These are phyloP conservation scores for Taphrina confusa DNA, from an alignment of 1,139 yeast species.

Conservation along the genomic window DNA sequence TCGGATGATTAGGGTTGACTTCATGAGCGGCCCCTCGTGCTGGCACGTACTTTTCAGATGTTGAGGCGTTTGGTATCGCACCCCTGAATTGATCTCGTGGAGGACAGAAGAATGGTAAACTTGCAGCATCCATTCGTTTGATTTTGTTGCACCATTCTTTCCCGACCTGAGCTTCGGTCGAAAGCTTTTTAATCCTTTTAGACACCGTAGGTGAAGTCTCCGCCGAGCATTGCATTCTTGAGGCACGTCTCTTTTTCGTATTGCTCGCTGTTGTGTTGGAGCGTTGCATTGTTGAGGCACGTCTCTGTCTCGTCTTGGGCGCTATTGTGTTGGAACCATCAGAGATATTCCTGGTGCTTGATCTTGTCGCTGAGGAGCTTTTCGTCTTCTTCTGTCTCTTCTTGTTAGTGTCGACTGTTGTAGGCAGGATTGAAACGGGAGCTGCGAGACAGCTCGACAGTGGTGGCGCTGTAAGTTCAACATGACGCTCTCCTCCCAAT, in stretches of 20 bases:
- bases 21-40: background rate
- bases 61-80: background rate
- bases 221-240: too few species aligned
- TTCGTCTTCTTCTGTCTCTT: background rate
- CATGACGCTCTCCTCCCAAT: too few species aligned
- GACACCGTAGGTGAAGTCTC: too few species aligned
- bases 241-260: background rate
- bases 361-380: background rate
- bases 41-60: conserved; percentile 2
- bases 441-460: too few species aligned
- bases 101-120: background rate
- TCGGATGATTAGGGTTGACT: background rate
- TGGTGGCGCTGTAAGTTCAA: background rate
- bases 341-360: background rate
- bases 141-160: conserved; percentile 3
- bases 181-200: conserved; percentile 5
- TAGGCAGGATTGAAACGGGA: too few species aligned
- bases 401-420: too few species aligned
- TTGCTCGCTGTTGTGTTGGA: background rate
- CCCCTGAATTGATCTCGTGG: background rate
- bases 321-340: background rate
- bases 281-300: background rate
- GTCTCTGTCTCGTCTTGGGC: background rate
- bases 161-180: background rate
- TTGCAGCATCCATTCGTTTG: background rate